phyloP scores from a whole-genome alignment of 2,329 filamentous ascomycete species.

The Ophiostoma perfectum region DNA sequence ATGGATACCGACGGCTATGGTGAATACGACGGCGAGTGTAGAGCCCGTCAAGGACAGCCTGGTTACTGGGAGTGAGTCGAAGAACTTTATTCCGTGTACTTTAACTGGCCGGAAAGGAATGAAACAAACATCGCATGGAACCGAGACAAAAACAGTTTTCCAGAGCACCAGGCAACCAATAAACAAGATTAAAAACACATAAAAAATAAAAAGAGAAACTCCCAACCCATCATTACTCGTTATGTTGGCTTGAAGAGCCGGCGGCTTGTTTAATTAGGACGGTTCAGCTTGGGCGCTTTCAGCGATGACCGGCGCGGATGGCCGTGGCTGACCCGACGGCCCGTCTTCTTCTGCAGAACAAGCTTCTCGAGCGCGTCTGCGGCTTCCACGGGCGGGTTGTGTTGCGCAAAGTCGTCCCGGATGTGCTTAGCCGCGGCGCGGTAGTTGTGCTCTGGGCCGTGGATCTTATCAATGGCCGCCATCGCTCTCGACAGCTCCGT shows the following conservation, averaged over 20 bases:
- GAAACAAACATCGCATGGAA: too few species aligned
- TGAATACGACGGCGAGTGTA: too few species aligned
- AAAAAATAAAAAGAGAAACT: not conserved
- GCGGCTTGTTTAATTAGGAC: not conserved
- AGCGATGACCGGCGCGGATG: conserved; percentile 1
- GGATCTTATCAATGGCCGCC: not conserved
- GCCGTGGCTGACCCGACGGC: not conserved
- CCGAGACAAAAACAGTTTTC: too few species aligned
- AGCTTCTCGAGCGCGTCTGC: conserved; percentile 23
- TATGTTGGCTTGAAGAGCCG: not conserved
- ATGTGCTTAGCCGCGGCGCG: conserved; percentile 21
- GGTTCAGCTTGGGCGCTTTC: not conserved
- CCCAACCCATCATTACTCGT: not conserved
- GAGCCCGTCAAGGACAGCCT: too few species aligned
- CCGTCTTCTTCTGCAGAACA: conserved; percentile 14
- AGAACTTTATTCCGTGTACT: too few species aligned
- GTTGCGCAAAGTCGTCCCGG: conserved; percentile 24
- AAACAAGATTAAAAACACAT: not conserved
- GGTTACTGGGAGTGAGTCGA: too few species aligned
- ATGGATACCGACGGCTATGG: too few species aligned
- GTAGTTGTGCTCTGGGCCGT: conserved; percentile 16
- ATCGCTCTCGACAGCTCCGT: not conserved
- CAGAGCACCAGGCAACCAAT: not conserved
- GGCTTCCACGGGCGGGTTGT: conserved; percentile 23
- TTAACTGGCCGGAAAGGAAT: too few species aligned